These are phyloP conservation scores for Pezicula carpinea DNA, from an alignment of 2,329 filamentous ascomycete species.

Conservation along the genomic window DNA sequence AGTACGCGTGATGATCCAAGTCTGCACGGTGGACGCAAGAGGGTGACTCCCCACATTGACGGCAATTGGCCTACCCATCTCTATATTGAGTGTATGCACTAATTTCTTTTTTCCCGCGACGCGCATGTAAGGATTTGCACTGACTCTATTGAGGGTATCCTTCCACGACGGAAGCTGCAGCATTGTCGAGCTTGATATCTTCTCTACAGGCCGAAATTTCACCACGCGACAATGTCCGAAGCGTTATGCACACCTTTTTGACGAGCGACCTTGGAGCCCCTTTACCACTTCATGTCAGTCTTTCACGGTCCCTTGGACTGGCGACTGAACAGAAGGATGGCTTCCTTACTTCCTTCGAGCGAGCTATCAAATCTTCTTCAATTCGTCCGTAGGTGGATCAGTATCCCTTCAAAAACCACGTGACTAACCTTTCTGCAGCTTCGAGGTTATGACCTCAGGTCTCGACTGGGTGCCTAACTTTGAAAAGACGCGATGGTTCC, in stretches of 20 bases:
- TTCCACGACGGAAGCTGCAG: constrained; percentile 38
- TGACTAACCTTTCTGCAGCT: constrained; percentile 15
- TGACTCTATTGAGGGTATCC: constrained; percentile 48
- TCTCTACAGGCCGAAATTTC: constrained; percentile 27
- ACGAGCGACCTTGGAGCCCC: constrained; percentile 73
- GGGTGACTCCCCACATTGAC: constrained; percentile 75
- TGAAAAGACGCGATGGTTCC: constrained; percentile 71
- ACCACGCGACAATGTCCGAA: not conserved
- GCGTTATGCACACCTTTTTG: constrained; percentile 63
- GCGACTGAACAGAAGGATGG: constrained; percentile 63
- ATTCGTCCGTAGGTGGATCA: constrained; percentile 38
- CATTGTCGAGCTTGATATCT: constrained; percentile 40
- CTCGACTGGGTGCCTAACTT: constrained; percentile 65
- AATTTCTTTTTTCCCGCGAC: not conserved
- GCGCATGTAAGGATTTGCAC: constrained; percentile 7
- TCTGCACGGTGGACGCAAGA: constrained; percentile 79
- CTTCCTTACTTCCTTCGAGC: constrained; percentile 57
- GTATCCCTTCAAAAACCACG: constrained; percentile 1
- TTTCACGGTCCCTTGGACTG: constrained; percentile 78
- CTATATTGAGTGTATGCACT: constrained; percentile 80
- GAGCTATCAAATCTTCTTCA: constrained; percentile 35
- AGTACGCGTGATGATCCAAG: constrained; percentile 77
- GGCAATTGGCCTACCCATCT: constrained; percentile 93
- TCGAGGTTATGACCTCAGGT: constrained; percentile 30
- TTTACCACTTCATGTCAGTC: constrained; percentile 81